Percentiles rank a stretch among this genome's conserved stretches.
These are phyloP conservation scores for Clitopilus passeckerianus DNA, from an alignment of 768 basidiomycete species.

Conservation along the genomic window DNA sequence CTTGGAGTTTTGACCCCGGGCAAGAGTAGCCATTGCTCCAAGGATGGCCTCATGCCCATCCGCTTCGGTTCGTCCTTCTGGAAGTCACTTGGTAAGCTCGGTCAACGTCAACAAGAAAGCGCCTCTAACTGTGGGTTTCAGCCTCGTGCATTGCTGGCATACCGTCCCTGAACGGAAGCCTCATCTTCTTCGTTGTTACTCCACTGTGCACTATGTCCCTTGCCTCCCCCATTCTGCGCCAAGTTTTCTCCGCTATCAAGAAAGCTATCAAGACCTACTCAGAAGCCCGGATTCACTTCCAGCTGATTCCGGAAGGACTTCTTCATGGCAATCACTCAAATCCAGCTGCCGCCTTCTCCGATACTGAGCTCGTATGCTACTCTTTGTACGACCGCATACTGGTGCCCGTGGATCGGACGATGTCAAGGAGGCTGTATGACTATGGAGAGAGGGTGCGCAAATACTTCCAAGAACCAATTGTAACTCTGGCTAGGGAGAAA, in stretches of 20 bases:
- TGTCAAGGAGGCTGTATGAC: conserved; percentile 48
- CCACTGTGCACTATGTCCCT: conserved; percentile 59
- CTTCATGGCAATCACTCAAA: conserved; percentile 44
- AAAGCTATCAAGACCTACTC: conserved; percentile 44
- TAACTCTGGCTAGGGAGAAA: conserved; percentile 52
- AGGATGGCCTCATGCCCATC: conserved; percentile 57
- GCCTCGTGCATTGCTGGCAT: conserved; percentile 47
- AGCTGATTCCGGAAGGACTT: conserved; percentile 68
- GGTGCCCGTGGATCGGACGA: conserved; percentile 52
- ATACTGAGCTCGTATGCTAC: conserved; percentile 47
- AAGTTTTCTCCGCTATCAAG: conserved; percentile 60
- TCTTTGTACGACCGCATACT: conserved; percentile 72
- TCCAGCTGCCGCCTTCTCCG: conserved; percentile 32
- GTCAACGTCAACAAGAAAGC: background rate
- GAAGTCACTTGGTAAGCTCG: conserved; percentile 51
- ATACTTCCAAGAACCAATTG: conserved; percentile 62
- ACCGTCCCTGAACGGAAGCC: conserved; percentile 27
- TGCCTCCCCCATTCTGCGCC: conserved; percentile 62
- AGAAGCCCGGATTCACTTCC: conserved; percentile 56
- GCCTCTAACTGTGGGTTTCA: conserved; percentile 16
- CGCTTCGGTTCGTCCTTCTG: conserved; percentile 64
- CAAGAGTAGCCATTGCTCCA: conserved; percentile 35
- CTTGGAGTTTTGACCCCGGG: conserved; percentile 57
- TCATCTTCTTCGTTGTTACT: conserved; percentile 67
- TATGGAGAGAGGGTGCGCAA: conserved; percentile 32